Evolutionary conservation across 2,329 filamentous ascomycete species (phyloP).

Genomic region (Botrytis elliptica): DNA sequence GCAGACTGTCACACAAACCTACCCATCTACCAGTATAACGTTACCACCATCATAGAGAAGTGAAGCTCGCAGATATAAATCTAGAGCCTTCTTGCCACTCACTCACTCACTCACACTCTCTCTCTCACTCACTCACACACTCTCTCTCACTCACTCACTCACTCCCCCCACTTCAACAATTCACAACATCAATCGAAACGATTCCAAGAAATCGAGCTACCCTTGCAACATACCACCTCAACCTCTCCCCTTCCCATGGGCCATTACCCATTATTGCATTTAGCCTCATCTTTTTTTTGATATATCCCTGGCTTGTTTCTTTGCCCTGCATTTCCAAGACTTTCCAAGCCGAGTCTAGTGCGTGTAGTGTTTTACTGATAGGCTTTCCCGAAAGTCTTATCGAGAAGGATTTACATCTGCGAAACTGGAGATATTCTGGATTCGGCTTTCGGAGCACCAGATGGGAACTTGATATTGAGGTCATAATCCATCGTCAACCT

Average conservation of each 20-base stretch:
- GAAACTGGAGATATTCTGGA: background rate
- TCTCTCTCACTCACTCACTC: background rate
- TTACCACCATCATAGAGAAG: background rate
- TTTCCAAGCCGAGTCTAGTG: constrained; percentile 9
- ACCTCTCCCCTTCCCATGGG: background rate
- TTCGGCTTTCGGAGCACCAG: background rate
- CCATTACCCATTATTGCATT: background rate
- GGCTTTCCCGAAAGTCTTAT: constrained; percentile 9
- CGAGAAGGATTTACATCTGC: background rate
- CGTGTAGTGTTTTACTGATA: constrained; percentile 7
- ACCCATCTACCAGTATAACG: background rate
- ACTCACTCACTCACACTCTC: background rate
- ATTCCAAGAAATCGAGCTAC: background rate
- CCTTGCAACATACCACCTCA: background rate
- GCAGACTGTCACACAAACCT: background rate
- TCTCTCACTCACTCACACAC: background rate
- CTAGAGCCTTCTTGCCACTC: background rate
- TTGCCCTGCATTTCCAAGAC: constrained; percentile 15
- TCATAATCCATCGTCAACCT: background rate
- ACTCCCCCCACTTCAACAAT: background rate
- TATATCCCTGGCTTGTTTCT: background rate
- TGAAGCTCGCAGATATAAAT: background rate
- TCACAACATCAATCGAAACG: background rate
- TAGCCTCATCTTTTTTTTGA: background rate
- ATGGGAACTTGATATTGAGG: background rate